Evolutionary conservation across 148 eudicot genomes (phyloP), one percentile per base, ranked within the genome.

Genomic region (Silene latifolia): DNA sequence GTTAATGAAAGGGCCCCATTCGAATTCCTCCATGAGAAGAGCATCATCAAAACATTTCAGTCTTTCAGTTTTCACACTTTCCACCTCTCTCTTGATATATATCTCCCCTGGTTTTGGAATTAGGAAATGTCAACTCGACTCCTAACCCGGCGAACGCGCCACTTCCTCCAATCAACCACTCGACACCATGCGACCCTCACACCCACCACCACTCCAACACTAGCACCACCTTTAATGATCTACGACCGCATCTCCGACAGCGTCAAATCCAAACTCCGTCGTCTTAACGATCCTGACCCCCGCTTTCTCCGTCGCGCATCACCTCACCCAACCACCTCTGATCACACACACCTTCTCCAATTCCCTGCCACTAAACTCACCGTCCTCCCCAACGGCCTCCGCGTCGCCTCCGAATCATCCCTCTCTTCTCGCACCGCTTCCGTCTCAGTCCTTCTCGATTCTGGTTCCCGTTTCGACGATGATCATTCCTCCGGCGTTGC

Each of bases 341-440:
- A 87, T 32, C 85, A 86, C 80, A 64, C 84, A 0, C 71, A 85
- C 8, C 82, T 86, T 78, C 87, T 91, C 46, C 72, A 82, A 13
- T 82, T 76, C 18, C 97, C 97, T 3, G 68, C 62, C 0, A 89
- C 93, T 0, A 78, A 82, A 0, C 47, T 91, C 84, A 86, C 93
- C 2, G 79, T 88, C 1, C 88, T 91, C 17, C 87, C 91, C 15
- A 89, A 85, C 73, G 93, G 97, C 53, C 87, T 91, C 58, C 91
- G 93, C 0, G 86, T 91, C 53, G 97, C 91, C 61, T 88, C 91
- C 23, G 88, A 91, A 85, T 83, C 91, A 0, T 79, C 76, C 44
- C 87, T 88, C 39, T 85, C 96, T 1, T 44, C 84, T 3, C 29
- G 54, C 0, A 80, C 91, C 4, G 90, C 86, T 18, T 62, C 87